A percentile compares a stretch with the other conserved stretches of the same genome.
Evolutionary conservation across 805 yeast genomes (phyloP).

Genomic region (Kazachstania psychrophila): DNA sequence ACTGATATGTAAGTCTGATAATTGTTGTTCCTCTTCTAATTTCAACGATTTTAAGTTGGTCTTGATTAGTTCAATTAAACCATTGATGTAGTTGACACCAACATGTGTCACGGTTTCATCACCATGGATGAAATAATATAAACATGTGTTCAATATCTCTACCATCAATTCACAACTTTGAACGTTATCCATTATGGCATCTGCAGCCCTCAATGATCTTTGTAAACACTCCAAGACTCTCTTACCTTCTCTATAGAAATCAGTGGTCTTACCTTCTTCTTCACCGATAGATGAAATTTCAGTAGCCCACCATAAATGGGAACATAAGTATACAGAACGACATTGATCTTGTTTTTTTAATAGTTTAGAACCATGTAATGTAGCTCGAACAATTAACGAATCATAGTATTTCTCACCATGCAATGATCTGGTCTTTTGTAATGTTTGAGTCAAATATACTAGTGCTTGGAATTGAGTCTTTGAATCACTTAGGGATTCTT

Average conservation of each 20-base stretch:
- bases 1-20: slow-evolving; percentile 7
- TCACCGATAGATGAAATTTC: slow-evolving; percentile 43
- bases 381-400: slow-evolving; percentile 70
- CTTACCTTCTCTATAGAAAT: slow-evolving; percentile 43
- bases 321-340: slow-evolving; percentile 71
- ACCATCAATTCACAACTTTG: slow-evolving; percentile 69
- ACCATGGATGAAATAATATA: slow-evolving; percentile 61
- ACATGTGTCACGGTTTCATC: slow-evolving; percentile 32
- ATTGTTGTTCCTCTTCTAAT: slow-evolving; percentile 29
- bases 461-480: slow-evolving; percentile 46
- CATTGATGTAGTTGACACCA: slow-evolving; percentile 69
- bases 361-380: slow-evolving; percentile 79
- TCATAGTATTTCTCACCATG: slow-evolving; percentile 46
- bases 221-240: slow-evolving; percentile 87
- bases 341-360: slow-evolving; percentile 92
- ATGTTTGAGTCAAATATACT: slow-evolving; percentile 39
- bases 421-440: slow-evolving; percentile 44
- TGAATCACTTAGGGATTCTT: slow-evolving; percentile 49
- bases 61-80: slow-evolving; percentile 72
- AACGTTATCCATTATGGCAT: slow-evolving; percentile 75
- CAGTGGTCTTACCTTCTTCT: slow-evolving; percentile 35
- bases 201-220: slow-evolving; percentile 81
- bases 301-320: slow-evolving; percentile 92
- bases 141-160: slow-evolving; percentile 78
- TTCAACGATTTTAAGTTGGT: slow-evolving; percentile 40